These are phyloP conservation scores for Populus pruinosa DNA, from an alignment of 345 rosid genomes.

Conservation along the genomic window DNA sequence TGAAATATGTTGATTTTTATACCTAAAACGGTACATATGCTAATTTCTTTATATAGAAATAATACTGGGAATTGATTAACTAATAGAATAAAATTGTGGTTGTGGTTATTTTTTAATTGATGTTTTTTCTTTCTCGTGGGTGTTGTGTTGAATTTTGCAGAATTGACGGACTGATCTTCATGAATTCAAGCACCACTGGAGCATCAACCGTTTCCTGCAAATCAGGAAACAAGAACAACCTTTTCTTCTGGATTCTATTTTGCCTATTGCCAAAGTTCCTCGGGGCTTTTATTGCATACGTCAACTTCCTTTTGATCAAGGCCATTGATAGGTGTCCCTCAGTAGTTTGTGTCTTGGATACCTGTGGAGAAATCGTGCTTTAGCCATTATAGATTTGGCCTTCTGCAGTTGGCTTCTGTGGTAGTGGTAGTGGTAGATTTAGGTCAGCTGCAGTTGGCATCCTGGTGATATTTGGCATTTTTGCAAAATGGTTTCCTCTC, in stretches of 20 bases:
- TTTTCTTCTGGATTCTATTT: conserved; percentile 71
- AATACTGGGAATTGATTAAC: neutral
- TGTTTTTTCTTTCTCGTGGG: neutral
- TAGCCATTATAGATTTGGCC: conserved; percentile 16
- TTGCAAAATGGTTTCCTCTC: conserved; percentile 57
- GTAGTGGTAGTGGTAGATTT: neutral
- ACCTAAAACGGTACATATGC: too few relatives aligned
- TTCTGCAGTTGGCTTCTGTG: conserved; percentile 20
- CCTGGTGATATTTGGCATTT: neutral
- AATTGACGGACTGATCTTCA: conserved; percentile 61
- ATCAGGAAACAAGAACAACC: conserved; percentile 81
- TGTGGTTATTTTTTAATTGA: neutral
- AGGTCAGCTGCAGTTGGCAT: conserved; percentile 28
- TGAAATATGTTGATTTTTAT: neutral
- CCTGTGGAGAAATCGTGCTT: conserved; percentile 17
- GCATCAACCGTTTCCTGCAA: conserved; percentile 84
- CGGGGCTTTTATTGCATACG: conserved; percentile 45
- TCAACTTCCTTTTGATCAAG: conserved; percentile 52
- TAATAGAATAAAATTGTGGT: neutral
- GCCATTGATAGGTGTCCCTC: conserved; percentile 44
- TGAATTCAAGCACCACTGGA: conserved; percentile 68
- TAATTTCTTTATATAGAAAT: too few relatives aligned
- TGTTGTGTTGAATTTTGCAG: conserved; percentile 35
- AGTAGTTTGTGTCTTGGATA: conserved; percentile 8
- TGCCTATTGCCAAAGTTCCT: conserved; percentile 70